Conservation (phyloP, 495 filamentous ascomycete genomes). For the Apiosordaria backusii region DNA sequence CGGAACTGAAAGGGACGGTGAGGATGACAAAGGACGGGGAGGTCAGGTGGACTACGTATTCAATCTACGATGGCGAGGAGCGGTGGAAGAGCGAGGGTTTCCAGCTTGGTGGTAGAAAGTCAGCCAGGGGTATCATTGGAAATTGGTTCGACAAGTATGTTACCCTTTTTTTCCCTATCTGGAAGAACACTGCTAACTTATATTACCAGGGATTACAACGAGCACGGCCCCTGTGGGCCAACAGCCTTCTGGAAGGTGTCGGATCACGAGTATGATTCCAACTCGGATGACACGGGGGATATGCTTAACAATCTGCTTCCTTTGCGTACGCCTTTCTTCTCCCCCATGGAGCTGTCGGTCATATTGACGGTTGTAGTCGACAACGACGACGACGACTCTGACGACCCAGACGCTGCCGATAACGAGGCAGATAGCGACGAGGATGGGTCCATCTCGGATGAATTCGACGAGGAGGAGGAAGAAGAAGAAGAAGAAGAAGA, state of each 20-base stretch:
- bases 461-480: constrained; percentile 5
- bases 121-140: constrained; percentile 57
- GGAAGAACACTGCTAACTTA: neutral
- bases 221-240: constrained; percentile 60
- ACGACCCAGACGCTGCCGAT: constrained; percentile 12
- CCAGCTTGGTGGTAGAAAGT: constrained; percentile 57
- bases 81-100: constrained; percentile 64
- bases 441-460: neutral
- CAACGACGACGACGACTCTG: neutral
- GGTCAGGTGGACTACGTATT: constrained; percentile 63
- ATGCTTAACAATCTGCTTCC: constrained; percentile 25
- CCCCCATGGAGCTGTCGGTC: neutral
- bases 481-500: neutral
- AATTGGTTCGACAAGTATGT: constrained; percentile 65
- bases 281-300: constrained; percentile 18
- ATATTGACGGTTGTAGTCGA: constrained; percentile 6
- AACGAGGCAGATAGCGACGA: constrained; percentile 5
- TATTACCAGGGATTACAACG: constrained; percentile 48
- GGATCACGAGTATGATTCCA: constrained; percentile 32
- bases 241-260: constrained; percentile 66
- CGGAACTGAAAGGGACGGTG: constrained; percentile 50
- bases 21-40: constrained; percentile 59
- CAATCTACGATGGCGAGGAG: constrained; percentile 57
- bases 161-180: neutral
- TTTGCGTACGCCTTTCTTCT: constrained; percentile 16